Base-by-base conservation (phyloP, 75 land plant species). In the Larix kaempferi region DNA sequence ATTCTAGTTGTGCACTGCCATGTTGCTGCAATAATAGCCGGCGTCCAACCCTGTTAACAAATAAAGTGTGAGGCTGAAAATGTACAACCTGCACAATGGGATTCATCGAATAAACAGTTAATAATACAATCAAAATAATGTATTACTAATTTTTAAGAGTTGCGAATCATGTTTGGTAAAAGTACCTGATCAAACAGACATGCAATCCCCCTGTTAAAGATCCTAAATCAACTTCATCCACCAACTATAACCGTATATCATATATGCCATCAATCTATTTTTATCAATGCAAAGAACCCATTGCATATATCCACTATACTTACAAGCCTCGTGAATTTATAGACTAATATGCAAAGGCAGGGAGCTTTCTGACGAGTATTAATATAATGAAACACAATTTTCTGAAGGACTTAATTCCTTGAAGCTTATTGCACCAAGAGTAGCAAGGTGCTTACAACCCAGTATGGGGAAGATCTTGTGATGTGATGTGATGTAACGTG, bases 31-130 rank as follows among this genome's bases (percentile, higher is more conserved):
- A 49, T 62, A 77, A 83, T 35, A 98, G 59, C 56, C 86, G 84
- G 74, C 72, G 49, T 35, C 98, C 99, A 67, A 84, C 78, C 64
- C 98, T 80, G 73, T 95, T 98, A 41, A 95, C 81, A 35, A 88
- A 91, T 55, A 93, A 59, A 26, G 91, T 85, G 16, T 90, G 95
- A 41, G 99, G 98, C 69, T 90, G 96, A 75, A 95, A 86, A 86
- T 87, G 88, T 39, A 98, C 78, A 71, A 98, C 94, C 99, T 98
- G 92, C 49, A 80, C 21, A 41, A 69, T 39, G 21, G 52, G 19
- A 69, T 39, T 22, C n/a, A 41, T 3, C n/a, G 13, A 69, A 22
- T 10, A 3, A 27, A 21, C 1, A 11, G n/a, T 37, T 39, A 37
- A n/a, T 39, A 21, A 69, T 19, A 4, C 22, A 69, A 19, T 41